Evolutionary conservation across 192 early-diverging fungal genomes (phyloP), one percentile per base, ranked within the genome.

Genomic region (Rhizophagus sp.): DNA sequence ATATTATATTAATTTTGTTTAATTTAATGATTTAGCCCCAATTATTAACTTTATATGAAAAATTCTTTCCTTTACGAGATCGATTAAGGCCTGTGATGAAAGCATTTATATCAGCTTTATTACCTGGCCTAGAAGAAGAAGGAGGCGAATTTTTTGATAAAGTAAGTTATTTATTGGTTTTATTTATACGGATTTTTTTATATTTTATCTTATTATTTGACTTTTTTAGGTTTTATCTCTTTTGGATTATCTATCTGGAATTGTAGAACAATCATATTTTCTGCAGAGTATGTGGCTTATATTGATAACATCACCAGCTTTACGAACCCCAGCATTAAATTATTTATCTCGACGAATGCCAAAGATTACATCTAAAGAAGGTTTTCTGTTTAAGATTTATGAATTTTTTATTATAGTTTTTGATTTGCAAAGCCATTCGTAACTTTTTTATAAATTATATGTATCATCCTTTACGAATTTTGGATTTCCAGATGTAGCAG

Each of bases 51-150:
- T 83, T 98, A 22, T 93, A 95, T 74, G 92, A 93, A 81, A 88
- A 90, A 69, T 94, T 94, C 81, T 81, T 96, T 25, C 94, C 94
- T 7, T 83, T 98, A 24, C 91, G 93, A 3, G 61, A 84, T 24
- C 81, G 87, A 27, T 84, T 98, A 80, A 88, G 92, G 57, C 92
- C 94, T 7, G 91, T 90, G 64, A 84, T 96, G 73, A 94, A 95
- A 80, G 92, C 92, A 57, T 86, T 98, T 19, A 88, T 95, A 27
- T 91, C 93, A 25, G 95, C 93, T 0, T 73, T 98, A 24, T 85
- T 97, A 65, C 93, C 96, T 7, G 94, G 90, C 8, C 83, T 97
- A 5, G 97, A 98, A 75, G 97, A 97, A 75, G 96, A 96, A 79
- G 92, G 91, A 30, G 92, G 88, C 80, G 96, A 98, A 79, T 92